Conservation (phyloP, 2,329 filamentous ascomycete species). For the Xylaria sp. region DNA sequence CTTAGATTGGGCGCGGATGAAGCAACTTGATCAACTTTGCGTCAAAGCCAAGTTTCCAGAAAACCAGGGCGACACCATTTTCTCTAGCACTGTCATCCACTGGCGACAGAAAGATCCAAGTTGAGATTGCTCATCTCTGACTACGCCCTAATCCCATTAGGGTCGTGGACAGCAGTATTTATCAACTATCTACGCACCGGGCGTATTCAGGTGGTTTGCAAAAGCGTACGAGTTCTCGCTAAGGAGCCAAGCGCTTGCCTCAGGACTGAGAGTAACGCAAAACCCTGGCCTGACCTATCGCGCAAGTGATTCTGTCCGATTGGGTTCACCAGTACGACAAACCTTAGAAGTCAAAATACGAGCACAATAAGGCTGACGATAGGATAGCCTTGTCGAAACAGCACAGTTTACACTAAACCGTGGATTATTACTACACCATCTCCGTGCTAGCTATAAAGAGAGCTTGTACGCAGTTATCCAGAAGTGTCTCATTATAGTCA, state of each 20-base stretch:
- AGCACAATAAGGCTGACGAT: neutral
- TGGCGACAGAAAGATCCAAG: slow-evolving; percentile 46
- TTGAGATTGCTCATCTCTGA: neutral
- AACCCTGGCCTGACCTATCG: neutral
- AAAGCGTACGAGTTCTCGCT: neutral
- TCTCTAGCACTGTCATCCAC: slow-evolving; percentile 57
- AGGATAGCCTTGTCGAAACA: neutral
- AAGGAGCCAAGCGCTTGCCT: neutral
- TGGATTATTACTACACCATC: neutral
- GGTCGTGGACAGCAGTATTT: neutral
- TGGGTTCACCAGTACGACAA: neutral
- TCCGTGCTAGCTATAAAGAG: neutral
- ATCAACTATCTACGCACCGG: neutral
- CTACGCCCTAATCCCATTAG: neutral
- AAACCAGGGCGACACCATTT: slow-evolving; percentile 53
- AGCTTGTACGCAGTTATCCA: no score
- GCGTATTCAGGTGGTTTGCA: neutral
- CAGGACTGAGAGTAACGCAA: neutral
- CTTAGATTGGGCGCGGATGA: slow-evolving; percentile 50
- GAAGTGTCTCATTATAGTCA: neutral
- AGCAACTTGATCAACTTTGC: slow-evolving; percentile 50
- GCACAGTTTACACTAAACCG: neutral
- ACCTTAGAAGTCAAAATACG: neutral
- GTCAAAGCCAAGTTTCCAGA: slow-evolving; percentile 53
- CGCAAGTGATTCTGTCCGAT: neutral